These are phyloP conservation scores for Puccinia horiana DNA, from an alignment of 1,284 basidiomycete species.

Conservation along the genomic window DNA sequence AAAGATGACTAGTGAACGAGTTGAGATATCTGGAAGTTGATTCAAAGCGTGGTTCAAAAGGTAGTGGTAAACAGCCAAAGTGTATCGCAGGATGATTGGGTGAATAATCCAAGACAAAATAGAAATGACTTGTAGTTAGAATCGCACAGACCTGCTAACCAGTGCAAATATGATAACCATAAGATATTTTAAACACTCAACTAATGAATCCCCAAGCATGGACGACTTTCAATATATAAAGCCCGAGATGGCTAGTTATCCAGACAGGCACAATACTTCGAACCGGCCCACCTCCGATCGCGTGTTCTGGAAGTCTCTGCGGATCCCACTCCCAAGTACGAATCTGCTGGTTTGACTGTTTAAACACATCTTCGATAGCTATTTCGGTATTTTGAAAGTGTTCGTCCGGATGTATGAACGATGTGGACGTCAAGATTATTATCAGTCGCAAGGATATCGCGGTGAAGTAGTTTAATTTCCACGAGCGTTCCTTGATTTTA, in stretches of 20 bases:
- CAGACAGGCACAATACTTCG: constrained; percentile 54
- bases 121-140: background rate
- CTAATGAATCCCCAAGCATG: background rate
- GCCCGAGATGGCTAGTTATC: constrained; percentile 50
- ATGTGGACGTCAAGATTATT: constrained; percentile 54
- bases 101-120: background rate
- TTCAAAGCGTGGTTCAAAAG: background rate
- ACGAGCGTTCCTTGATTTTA: constrained; percentile 54
- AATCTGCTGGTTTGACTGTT: background rate
- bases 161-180: background rate
- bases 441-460: constrained; percentile 52
- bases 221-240: constrained; percentile 42
- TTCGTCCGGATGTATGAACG: constrained; percentile 59
- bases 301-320: constrained; percentile 29
- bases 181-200: background rate
- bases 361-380: constrained; percentile 51
- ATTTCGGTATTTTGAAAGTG: constrained; percentile 59
- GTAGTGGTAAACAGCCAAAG: background rate
- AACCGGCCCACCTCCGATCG: constrained; percentile 49
- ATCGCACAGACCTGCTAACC: background rate
- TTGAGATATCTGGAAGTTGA: constrained; percentile 43
- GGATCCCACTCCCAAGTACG: constrained; percentile 40
- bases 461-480: constrained; percentile 52
- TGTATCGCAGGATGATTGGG: background rate
- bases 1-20: constrained; percentile 50